Percentiles rank a stretch among this genome's conserved stretches.
Conservation (phyloP, 495 filamentous ascomycete genomes). For the Xylaria nigripes region DNA sequence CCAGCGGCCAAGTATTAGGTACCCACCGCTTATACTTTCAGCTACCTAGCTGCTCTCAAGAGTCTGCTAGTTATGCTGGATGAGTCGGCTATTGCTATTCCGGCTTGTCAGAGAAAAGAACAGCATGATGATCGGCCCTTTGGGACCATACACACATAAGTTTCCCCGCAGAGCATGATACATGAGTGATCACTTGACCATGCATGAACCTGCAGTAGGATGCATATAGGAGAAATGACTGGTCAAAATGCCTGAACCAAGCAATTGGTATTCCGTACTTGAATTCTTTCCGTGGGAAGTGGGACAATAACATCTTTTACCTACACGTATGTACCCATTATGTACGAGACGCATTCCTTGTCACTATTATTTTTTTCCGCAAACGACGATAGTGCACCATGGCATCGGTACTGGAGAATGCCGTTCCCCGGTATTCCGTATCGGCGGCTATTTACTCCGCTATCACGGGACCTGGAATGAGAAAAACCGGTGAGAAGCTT, state of each 20-base stretch:
- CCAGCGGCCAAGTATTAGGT: background rate
- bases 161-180: conserved; percentile 14
- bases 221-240: conserved; percentile 9
- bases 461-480: too few species aligned
- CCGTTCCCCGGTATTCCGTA: too few species aligned
- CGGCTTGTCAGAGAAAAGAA: background rate
- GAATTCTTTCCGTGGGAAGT: background rate
- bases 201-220: conserved; percentile 30
- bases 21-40: background rate
- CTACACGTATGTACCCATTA: too few species aligned
- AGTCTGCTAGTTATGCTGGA: background rate
- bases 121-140: background rate
- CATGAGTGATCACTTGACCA: conserved; percentile 18
- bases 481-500: too few species aligned
- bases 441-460: too few species aligned
- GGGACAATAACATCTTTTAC: too few species aligned
- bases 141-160: background rate
- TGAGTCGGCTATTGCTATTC: background rate
- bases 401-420: too few species aligned
- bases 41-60: background rate
- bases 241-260: conserved; percentile 6
- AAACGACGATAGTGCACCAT: too few species aligned
- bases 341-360: too few species aligned
- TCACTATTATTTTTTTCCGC: too few species aligned
- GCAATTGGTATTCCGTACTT: conserved; percentile 8